phyloP scores from a whole-genome alignment of 192 early-diverging fungal genomes.

The Coemansia sp. region DNA sequence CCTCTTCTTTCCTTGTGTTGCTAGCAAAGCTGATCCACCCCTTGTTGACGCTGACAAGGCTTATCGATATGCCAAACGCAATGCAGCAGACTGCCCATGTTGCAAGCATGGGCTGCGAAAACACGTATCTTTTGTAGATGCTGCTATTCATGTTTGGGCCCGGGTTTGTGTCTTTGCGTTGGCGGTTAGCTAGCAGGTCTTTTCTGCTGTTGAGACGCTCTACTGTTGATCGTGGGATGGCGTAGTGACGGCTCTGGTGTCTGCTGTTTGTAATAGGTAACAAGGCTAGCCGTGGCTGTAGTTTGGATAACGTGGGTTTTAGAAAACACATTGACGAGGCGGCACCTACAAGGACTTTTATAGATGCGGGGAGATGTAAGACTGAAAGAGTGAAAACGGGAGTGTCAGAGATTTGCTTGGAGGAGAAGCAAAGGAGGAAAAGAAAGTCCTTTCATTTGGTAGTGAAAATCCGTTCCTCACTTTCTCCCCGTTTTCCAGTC shows the following conservation, averaged over 20 bases:
- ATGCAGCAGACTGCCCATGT: constrained; percentile 53
- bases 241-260: constrained; percentile 28
- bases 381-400: neutral
- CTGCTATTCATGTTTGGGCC: constrained; percentile 8
- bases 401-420: neutral
- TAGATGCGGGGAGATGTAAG: neutral
- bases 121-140: constrained; percentile 24
- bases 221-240: constrained; percentile 36
- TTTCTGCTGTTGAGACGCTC: constrained; percentile 17
- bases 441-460: no score
- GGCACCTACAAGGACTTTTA: neutral
- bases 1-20: neutral
- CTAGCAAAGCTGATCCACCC: constrained; percentile 42
- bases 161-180: neutral
- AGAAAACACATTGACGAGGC: neutral
- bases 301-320: constrained; percentile 1
- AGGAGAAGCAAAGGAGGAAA: no score
- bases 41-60: constrained; percentile 37
- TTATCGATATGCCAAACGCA: constrained; percentile 35
- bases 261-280: constrained; percentile 3
- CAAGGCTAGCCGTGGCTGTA: constrained; percentile 8
- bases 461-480: no score
- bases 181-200: neutral
- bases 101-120: constrained; percentile 48
- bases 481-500: no score